A percentile compares a stretch with the other conserved stretches of the same genome.
These are phyloP conservation scores for Sicyos baderoa DNA, from an alignment of 306 rosid genomes.

Conservation along the genomic window DNA sequence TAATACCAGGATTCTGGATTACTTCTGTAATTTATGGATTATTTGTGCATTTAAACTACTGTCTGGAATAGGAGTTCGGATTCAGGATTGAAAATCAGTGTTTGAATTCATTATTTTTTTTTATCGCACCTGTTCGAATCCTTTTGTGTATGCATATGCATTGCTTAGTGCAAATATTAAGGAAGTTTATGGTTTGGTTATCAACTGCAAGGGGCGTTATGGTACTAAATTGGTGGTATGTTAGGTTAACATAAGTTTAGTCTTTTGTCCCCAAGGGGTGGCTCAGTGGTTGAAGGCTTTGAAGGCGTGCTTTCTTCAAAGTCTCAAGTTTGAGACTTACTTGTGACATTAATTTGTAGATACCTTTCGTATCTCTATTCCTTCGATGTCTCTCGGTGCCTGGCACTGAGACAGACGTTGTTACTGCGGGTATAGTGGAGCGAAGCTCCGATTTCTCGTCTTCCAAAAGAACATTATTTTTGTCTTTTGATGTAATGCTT, in stretches of 20 bases:
- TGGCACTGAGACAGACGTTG: no score
- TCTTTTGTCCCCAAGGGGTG: no score
- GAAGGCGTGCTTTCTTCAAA: no score
- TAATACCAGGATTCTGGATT: background rate
- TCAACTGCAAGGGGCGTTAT: background rate
- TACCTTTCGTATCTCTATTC: no score
- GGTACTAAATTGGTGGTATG: background rate
- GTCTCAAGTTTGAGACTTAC: no score
- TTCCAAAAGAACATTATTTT: background rate
- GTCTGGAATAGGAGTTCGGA: background rate
- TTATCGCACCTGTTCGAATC: no score
- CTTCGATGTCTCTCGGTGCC: no score
- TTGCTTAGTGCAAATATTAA: background rate
- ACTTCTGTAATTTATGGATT: background rate
- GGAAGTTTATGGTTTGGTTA: slow-evolving; percentile 1
- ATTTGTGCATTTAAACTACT: background rate
- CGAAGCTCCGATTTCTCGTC: no score
- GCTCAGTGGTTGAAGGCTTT: no score
- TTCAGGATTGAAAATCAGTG: slow-evolving; percentile 1
- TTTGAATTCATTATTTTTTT: background rate
- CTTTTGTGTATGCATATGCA: background rate
- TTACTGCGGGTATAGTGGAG: no score
- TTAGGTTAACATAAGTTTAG: background rate
- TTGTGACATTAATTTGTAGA: no score
- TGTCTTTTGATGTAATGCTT: background rate